phyloP scores from a whole-genome alignment of 176 grass and related monocot genomes.

The Hsuehochloa calcarea region DNA sequence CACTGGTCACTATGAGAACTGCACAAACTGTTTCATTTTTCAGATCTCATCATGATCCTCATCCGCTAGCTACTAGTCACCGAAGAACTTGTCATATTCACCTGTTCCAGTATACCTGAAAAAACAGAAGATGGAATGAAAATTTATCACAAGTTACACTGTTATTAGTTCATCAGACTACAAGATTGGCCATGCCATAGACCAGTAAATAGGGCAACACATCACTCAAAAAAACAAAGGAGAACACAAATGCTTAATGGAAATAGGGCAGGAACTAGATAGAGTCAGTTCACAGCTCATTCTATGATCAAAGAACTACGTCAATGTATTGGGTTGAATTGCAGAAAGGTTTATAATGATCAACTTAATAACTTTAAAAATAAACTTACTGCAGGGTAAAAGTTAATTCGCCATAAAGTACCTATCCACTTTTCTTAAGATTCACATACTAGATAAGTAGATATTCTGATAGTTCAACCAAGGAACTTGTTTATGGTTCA shows the following conservation, averaged over 20 bases:
- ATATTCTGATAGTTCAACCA: neutral
- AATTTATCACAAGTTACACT: neutral
- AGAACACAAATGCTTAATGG: constrained; percentile 2
- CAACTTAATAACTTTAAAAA: neutral
- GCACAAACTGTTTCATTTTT: neutral
- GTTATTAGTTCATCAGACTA: constrained; percentile 16
- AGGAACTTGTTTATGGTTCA: neutral
- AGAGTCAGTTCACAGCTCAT: neutral
- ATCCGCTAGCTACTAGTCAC: constrained; percentile 27
- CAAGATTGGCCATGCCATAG: constrained; percentile 8
- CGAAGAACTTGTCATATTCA: constrained; percentile 71
- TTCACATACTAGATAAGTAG: neutral
- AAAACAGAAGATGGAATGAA: constrained; percentile 12
- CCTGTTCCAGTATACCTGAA: constrained; percentile 82
- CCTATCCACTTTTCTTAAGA: neutral
- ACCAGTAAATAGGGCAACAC: neutral
- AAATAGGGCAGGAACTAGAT: neutral
- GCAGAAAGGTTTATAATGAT: neutral
- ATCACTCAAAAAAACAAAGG: too few species aligned
- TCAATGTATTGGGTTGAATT: neutral
- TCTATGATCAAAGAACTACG: neutral
- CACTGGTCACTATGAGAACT: neutral
- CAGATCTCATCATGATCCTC: neutral
- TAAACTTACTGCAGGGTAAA: neutral
- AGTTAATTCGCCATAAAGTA: neutral